Evolutionary conservation across 495 filamentous ascomycete species (phyloP), one percentile per base, ranked within the genome.

Genomic region (Clohesyomyces aquaticus): DNA sequence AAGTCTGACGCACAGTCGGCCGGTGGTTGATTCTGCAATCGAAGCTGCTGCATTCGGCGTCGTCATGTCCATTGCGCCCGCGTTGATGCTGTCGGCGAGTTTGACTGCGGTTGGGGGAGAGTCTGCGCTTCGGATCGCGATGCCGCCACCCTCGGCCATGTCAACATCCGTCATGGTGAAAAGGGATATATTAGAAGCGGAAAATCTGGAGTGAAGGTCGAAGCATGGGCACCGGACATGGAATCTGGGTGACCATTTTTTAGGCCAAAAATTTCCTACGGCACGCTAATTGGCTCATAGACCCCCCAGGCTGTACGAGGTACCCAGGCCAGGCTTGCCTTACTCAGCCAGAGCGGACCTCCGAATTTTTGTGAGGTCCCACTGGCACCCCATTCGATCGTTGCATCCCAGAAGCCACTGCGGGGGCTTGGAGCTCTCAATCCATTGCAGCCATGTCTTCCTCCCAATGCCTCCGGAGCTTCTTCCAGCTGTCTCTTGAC

Each of bases 361-460:
- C 43, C 60, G 51, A 56, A 27, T 47, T 45, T 43, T 55, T 55
- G 51, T 26, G 27, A 55, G 23, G 28, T 9, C 10, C 56, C 18
- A 22, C 28, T 26, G 32, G 48, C 25, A 58, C 53, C 51, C 43
- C 55, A 55, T 49, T 38, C 26, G 3, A 47, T 21, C 21, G 9
- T 48, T 18, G 46, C 26, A 9, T 51, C 41, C 27, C 21, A 10
- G 21, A 38, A 38, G 58, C 29, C 51, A 57, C 28, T 55, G 49
- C 38, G 51, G 22, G 27, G 21, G 58, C 59, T 21, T 22, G 18
- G 53, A 6, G 77, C 81, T 75, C 79, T 72, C 73, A 72, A 71
- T 60, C 70, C 72, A 55, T 72, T 70, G 67, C 55, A 26, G 52
- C 28, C 1, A 68, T 69, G 56, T 29, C 69, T 4, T 38, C 64